Evolutionary conservation across 805 yeast species (phyloP).

Genomic region (Wickerhamomyces tratensis): DNA sequence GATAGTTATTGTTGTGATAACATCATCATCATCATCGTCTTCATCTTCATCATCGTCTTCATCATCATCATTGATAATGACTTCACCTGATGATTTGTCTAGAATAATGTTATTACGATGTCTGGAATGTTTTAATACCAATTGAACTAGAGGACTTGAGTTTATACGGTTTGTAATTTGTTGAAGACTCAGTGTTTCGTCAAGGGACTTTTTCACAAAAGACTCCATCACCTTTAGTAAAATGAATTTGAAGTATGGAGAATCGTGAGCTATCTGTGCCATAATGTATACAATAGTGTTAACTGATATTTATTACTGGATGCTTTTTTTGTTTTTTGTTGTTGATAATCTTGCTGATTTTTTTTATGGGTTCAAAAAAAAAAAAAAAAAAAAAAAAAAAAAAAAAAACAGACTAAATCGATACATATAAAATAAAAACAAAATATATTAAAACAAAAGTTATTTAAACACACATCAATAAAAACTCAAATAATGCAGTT

Average conservation of each 20-base stretch:
- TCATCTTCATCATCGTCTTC: neutral
- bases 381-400: too few species aligned
- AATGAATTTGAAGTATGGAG: constrained; percentile 9
- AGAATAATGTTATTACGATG: neutral
- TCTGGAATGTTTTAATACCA: neutral
- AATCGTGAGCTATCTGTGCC: neutral
- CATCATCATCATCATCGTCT: neutral
- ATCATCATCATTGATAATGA: neutral
- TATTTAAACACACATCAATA: constrained; percentile 1
- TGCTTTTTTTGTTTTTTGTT: too few species aligned
- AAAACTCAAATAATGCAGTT: constrained; percentile 1
- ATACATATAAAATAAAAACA: too few species aligned
- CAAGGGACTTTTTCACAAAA: constrained; percentile 14
- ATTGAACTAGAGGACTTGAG: constrained; percentile 8
- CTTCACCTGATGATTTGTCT: neutral
- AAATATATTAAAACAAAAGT: too few species aligned
- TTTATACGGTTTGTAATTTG: constrained; percentile 14
- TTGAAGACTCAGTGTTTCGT: constrained; percentile 12
- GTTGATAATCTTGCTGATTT: too few species aligned
- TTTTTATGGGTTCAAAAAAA: too few species aligned
- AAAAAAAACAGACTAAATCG: too few species aligned
- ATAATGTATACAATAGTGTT: neutral
- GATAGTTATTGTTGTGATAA: constrained; percentile 4
- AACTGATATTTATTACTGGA: too few species aligned
- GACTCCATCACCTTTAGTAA: constrained; percentile 17